Conservation (phyloP, 2,329 filamentous ascomycete species). For the Alternaria gaisen region DNA sequence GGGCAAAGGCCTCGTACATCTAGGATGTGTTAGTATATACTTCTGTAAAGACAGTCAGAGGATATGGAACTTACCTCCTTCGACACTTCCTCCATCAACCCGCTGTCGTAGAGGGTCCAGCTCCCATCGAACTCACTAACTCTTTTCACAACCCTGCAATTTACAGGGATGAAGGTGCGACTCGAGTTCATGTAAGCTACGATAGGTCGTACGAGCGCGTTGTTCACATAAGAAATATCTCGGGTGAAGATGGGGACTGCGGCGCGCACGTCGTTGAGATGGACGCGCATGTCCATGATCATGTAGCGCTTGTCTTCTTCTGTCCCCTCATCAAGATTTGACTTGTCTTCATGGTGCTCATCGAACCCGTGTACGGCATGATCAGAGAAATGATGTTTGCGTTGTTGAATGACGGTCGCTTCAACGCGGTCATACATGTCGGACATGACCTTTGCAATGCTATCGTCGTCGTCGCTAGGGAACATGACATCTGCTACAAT, state of each 20-base stretch:
- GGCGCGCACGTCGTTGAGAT: constrained; percentile 93
- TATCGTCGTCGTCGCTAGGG: constrained; percentile 84
- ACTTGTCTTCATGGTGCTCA: constrained; percentile 29
- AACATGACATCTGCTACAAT: constrained; percentile 97
- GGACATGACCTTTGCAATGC: constrained; percentile 92
- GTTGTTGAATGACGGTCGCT: constrained; percentile 84
- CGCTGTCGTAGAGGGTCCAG: constrained; percentile 94
- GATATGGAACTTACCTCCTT: constrained; percentile 67
- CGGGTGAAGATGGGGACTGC: constrained; percentile 91
- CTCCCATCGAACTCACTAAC: constrained; percentile 90
- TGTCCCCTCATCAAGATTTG: constrained; percentile 15
- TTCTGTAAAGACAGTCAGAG: not conserved
- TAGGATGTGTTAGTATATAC: constrained; percentile 37
- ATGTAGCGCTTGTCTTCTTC: constrained; percentile 77
- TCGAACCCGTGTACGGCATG: constrained; percentile 45
- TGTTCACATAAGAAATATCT: constrained; percentile 94
- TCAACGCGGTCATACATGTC: constrained; percentile 97
- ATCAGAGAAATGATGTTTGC: constrained; percentile 55
- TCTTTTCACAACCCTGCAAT: constrained; percentile 91
- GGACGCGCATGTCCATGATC: constrained; percentile 92
- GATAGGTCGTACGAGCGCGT: constrained; percentile 92
- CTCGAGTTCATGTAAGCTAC: constrained; percentile 98
- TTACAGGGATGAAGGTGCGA: constrained; percentile 93
- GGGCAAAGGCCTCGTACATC: constrained; percentile 93
- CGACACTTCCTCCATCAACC: constrained; percentile 90